These are phyloP conservation scores for Arthrobotrys sphaeroides DNA, from an alignment of 2,329 filamentous ascomycete species.

Conservation along the genomic window DNA sequence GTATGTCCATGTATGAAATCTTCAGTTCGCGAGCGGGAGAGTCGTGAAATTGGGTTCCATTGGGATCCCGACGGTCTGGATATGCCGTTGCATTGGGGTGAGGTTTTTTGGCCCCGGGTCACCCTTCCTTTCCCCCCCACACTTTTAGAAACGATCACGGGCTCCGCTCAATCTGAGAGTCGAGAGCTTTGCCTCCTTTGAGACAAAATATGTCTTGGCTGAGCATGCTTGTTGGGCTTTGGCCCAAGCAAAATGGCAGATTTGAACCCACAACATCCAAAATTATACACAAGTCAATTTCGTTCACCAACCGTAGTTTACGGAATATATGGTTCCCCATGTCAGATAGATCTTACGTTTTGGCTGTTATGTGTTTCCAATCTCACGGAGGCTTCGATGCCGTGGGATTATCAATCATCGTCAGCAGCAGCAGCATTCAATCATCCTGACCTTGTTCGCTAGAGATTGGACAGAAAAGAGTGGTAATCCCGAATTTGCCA, in stretches of 20 bases:
- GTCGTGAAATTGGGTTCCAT: background rate
- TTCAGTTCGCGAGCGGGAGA: slow-evolving; percentile 11
- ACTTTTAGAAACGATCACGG: slow-evolving; percentile 17
- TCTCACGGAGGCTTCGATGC: slow-evolving; percentile 20
- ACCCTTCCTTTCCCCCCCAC: background rate
- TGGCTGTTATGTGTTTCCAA: background rate
- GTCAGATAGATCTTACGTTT: background rate
- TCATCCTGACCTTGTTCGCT: background rate
- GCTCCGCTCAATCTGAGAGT: background rate
- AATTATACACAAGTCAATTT: slow-evolving; percentile 12
- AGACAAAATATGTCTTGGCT: background rate
- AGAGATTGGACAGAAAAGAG: background rate
- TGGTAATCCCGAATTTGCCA: background rate
- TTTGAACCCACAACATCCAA: background rate
- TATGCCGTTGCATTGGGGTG: slow-evolving; percentile 36
- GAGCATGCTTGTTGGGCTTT: background rate
- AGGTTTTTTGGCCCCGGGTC: slow-evolving; percentile 21
- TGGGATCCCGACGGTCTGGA: slow-evolving; percentile 33
- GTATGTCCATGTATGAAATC: slow-evolving; percentile 11
- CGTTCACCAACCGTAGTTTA: background rate
- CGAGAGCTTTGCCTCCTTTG: slow-evolving; percentile 24
- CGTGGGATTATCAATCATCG: background rate
- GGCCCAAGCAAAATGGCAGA: slow-evolving; percentile 13
- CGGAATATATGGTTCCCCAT: background rate
- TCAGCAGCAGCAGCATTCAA: too few relatives aligned